Evolutionary conservation across 208 protist species (phyloP), one percentile per base, ranked within the genome.

Genomic region (Wallacemonas sp.): DNA sequence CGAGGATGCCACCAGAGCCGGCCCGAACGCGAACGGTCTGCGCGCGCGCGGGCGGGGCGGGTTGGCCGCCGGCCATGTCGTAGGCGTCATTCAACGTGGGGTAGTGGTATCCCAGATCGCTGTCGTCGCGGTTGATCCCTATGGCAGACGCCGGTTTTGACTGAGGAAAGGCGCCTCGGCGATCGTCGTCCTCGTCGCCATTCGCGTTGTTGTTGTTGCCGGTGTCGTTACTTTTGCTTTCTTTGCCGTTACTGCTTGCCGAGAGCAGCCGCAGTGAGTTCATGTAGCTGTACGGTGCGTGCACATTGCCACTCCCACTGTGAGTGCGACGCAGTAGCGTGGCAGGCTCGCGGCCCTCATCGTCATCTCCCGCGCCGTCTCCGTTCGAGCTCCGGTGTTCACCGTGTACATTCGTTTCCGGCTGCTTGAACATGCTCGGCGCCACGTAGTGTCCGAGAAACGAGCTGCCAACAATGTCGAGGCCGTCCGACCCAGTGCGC

Each of bases 231-330:
- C 14, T 6, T 41, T 41, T 41, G 36, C 36, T 6, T 41, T 6
- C 36, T 41, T 6, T 41, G 36, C 14, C 36, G 9, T 41, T 14
- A 14, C 9, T 41, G 36, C 9, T 41, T 17, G 36, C 6, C 36
- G 43, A 47, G 17, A 17, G 24, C 21, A 55, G 6, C n/a, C 30
- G 26, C 52, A 58, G 34, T 6, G 52, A 43, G 52, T 39, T 58
- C 30, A 58, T 16, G 52, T 43, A 58, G 32, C 23, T 58, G 52
- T 58, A 58, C 52, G 52, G 52, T 29, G 52, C 52, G 12, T 58
- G 52, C 32, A 41, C 52, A 24, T 58, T 39, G 52, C 52, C 52
- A 24, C 52, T 58, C 29, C 52, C 52, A 5, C n/a, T 58, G 52
- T 27, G 6, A 0, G 52, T 58, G 14, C 52, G 52, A 0, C 52